Evolutionary conservation across 148 eudicot species (phyloP).

Genomic region (Oxyria digyna): DNA sequence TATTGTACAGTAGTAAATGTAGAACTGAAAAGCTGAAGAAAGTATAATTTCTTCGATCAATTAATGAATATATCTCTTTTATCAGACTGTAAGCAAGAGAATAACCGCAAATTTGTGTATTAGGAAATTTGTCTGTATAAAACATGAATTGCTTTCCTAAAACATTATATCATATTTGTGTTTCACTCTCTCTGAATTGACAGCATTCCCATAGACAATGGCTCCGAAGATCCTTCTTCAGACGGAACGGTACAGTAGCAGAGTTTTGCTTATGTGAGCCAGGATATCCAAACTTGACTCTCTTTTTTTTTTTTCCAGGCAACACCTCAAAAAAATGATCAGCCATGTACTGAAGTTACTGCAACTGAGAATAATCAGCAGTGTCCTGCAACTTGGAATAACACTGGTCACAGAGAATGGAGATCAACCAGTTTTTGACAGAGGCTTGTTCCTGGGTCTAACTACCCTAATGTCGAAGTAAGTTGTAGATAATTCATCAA

Average conservation of each 20-base stretch:
- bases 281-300: not conserved
- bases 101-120: not conserved
- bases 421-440: not conserved
- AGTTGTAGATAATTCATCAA: conserved; percentile 20
- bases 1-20: not conserved
- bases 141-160: not conserved
- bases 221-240: conserved; percentile 13
- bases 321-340: not conserved
- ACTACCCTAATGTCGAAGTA: conserved; percentile 20
- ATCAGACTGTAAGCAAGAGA: not conserved
- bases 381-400: too few relatives aligned
- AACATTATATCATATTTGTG: not conserved
- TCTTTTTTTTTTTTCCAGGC: not conserved
- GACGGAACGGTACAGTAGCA: conserved; percentile 20
- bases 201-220: conserved; percentile 19
- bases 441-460: conserved; percentile 9
- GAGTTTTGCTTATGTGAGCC: not conserved
- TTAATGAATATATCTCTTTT: not conserved
- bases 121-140: not conserved
- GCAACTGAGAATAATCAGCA: too few relatives aligned
- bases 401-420: not conserved
- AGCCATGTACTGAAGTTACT: too few relatives aligned
- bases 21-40: not conserved
- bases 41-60: not conserved
- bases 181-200: conserved; percentile 1